Base-by-base conservation (phyloP, 495 filamentous ascomycete genomes). In the Darksidea phi region DNA sequence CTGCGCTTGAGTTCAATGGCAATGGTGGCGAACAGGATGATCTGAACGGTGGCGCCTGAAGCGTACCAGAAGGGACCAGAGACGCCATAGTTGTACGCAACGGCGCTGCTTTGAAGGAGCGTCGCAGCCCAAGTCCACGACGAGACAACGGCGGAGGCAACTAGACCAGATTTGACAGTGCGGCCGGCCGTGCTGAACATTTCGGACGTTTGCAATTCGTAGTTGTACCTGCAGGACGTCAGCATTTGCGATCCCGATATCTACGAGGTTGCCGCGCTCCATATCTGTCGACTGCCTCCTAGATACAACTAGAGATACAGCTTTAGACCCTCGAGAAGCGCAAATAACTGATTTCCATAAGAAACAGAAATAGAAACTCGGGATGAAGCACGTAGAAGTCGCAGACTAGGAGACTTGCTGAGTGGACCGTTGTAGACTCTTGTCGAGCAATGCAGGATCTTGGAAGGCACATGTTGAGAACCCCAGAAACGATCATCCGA, bases 161-260 rank as follows among this genome's bases (percentile, higher is more conserved):
- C 92, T 17, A 97, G 79, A 49, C 93, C 93, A 12, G 90, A 92
- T 68, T 96, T 97, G 67, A 97, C 93, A 10, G 92, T 95, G 47
- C 93, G 79, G 17, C 93, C 93, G 48, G 93, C 93, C 1, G 93
- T 97, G 60, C 84, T 91, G 82, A 97, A 97, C 89, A 95, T 96
- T 75, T 97, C 93, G 0, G 90, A 95, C 0, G 93, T 97, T 75
- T 96, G 92, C 6, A 96, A 81, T 75, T 97, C 93, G 78, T 90
- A 81, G 72, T 96, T 93, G 71, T 96, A 97, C 66, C 85, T 85
- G 50, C 28, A 52, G 18, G 8, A 28, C 37, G 32, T 65, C 41
- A 63, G 58, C 20, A 47, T 43, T 12, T 43, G 17, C 5, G 18
- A 36, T 46, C 12, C 36, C n/a, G 13, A 56, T 37, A 37, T 53